These are phyloP conservation scores for Aspergillus proliferans DNA, from an alignment of 2,329 filamentous ascomycete genomes.

Conservation along the genomic window DNA sequence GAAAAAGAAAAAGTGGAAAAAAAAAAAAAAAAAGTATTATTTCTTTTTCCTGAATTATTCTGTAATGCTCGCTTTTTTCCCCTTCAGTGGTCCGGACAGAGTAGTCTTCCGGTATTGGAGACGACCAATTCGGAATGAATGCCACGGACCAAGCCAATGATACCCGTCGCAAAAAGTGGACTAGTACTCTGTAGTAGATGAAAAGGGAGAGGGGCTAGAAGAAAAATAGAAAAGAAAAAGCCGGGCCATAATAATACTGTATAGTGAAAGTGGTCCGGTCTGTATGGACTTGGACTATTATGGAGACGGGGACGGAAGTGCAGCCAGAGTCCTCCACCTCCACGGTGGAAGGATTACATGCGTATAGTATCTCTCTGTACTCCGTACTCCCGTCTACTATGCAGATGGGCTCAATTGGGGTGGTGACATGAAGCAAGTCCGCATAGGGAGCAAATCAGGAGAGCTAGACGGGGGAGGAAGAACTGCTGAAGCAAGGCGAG, in stretches of 20 bases:
- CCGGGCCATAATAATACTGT: neutral
- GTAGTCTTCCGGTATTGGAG: conserved; percentile 8
- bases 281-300: neutral
- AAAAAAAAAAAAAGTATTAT: neutral
- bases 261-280: neutral
- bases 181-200: no score
- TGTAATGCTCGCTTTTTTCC: conserved; percentile 5
- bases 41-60: conserved; percentile 2
- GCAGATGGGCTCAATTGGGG: neutral
- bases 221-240: conserved; percentile 7
- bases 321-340: neutral
- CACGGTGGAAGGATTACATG: conserved; percentile 1
- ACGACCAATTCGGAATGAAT: conserved; percentile 19
- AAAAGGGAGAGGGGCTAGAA: conserved; percentile 12
- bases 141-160: conserved; percentile 20
- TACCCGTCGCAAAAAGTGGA: conserved; percentile 8
- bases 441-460: conserved; percentile 15
- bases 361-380: neutral
- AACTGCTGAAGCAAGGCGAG: conserved; percentile 22
- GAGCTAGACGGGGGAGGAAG: conserved; percentile 1
- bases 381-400: neutral
- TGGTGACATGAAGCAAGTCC: neutral
- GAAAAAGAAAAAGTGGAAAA: no score
- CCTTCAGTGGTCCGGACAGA: conserved; percentile 5
- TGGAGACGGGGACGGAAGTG: neutral